phyloP scores from a whole-genome alignment of 768 basidiomycete species.

The Lentinula aciculospora region DNA sequence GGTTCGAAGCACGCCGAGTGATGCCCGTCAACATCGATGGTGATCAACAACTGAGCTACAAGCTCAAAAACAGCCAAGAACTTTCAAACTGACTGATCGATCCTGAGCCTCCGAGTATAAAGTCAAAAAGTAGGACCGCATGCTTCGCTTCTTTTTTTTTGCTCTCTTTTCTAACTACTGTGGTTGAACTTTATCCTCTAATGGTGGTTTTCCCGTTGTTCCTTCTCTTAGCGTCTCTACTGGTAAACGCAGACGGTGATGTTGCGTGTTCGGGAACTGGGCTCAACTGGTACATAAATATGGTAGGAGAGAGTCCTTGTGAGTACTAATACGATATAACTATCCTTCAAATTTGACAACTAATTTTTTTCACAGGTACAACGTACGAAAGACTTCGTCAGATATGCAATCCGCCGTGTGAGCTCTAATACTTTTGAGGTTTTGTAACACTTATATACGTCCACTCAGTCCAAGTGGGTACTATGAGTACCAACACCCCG shows the following conservation, averaged over 20 bases:
- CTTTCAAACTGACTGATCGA: neutral
- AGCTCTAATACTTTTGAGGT: neutral
- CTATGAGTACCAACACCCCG: constrained; percentile 15
- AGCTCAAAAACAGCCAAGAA: neutral
- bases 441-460: neutral
- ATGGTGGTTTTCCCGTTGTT: neutral
- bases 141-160: too few relatives aligned
- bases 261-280: constrained; percentile 16
- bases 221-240: neutral
- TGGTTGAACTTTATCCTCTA: neutral
- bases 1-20: neutral
- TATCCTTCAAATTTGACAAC: neutral
- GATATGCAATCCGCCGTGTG: constrained; percentile 18
- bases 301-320: constrained; percentile 23
- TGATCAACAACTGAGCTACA: neutral
- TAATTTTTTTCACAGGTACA: constrained; percentile 8
- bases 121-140: neutral
- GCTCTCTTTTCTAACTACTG: too few relatives aligned
- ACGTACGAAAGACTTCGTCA: constrained; percentile 21
- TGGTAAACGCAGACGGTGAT: constrained; percentile 10
- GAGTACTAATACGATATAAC: neutral
- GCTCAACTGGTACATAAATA: constrained; percentile 20
- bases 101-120: neutral
- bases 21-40: neutral
- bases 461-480: constrained; percentile 15